Base-by-base conservation (phyloP, 768 basidiomycete genomes). In the Lentinus brumalis region DNA sequence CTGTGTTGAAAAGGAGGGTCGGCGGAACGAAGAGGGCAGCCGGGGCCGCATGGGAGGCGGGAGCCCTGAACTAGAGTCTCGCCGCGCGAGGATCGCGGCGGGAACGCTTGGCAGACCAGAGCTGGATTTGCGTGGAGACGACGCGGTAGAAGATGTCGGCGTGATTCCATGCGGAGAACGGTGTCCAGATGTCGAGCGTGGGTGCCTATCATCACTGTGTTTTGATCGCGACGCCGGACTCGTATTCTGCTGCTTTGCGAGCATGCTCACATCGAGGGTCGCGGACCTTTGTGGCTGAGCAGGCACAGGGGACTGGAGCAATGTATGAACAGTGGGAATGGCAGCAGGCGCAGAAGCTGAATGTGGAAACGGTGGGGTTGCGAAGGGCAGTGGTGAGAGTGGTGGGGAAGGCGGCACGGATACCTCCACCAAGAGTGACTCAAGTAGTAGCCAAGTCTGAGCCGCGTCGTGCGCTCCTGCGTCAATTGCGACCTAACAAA, bases 361-460 rank as follows among this genome's bases (percentile, higher is more conserved):
- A 46, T 79, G 78, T 3, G 69, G 57, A 18, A 81, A 67, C 2
- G 51, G 51, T 3, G 67, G 70, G 31, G 59, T 70, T 5, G 55
- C 47, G 15, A 65, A 38, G 2, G 69, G 69, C 1, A 65, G 70
- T 29, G 67, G 70, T 15, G 63, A 65, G 57, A 67, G 61, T 0
- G 73, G 76, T 58, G 62, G 71, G 47, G 44, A 71, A 44, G 61
- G 62, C 4, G 70, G 71, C 66, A 68, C n/a, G 61, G 81, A 62
- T 50, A 84, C 70, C 53, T 86, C 79, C 0, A 76, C 75, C 18
- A 91, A 72, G 3, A 86, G 78, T 15, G 85, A 83, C 12, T 77
- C 80, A 18, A 94, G 71, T 2, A 93, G 72, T 9, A 84, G 65
- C 92, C 92, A 94, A 2, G 79, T 78, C 65, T 91, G 87, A 1